Evolutionary conservation across 2,329 filamentous ascomycete species (phyloP).

Genomic region (Teratosphaeria zuluensis): DNA sequence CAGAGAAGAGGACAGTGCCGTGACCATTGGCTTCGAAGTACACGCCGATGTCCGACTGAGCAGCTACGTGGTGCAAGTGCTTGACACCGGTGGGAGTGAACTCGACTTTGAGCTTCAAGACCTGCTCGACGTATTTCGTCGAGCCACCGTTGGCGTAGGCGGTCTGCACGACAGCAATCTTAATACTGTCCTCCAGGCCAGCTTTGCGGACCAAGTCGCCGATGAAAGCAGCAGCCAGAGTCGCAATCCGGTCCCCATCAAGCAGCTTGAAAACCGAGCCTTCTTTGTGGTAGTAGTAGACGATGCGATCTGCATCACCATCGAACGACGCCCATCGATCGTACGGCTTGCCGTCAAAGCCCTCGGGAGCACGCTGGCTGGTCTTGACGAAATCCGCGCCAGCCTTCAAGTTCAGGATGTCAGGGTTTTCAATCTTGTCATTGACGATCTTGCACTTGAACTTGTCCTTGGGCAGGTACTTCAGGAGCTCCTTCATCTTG

Average conservation of each 20-base stretch:
- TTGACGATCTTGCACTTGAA: slow-evolving; percentile 83
- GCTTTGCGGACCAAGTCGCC: slow-evolving; percentile 75
- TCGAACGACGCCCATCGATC: slow-evolving; percentile 85
- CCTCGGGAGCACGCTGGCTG: slow-evolving; percentile 79
- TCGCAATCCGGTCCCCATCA: slow-evolving; percentile 93
- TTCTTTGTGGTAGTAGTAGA: slow-evolving; percentile 86
- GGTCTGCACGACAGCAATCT: slow-evolving; percentile 91
- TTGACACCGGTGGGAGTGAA: slow-evolving; percentile 96
- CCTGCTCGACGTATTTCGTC: slow-evolving; percentile 83
- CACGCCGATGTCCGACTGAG: slow-evolving; percentile 87
- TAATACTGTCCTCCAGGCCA: slow-evolving; percentile 68
- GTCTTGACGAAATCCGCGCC: slow-evolving; percentile 98
- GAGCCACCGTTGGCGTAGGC: slow-evolving; percentile 95
- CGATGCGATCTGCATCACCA: slow-evolving; percentile 87
- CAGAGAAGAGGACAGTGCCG: slow-evolving; percentile 89
- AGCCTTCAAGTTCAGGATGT: slow-evolving; percentile 79
- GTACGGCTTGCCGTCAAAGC: slow-evolving; percentile 63
- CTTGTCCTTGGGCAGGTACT: slow-evolving; percentile 61
- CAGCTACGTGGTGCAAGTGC: slow-evolving; percentile 92
- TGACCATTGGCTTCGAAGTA: slow-evolving; percentile 99
- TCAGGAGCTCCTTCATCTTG: slow-evolving; percentile 77
- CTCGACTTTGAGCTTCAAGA: slow-evolving; percentile 77
- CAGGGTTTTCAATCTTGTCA: slow-evolving; percentile 83
- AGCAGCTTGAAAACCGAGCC: slow-evolving; percentile 81
- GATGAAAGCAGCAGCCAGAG: slow-evolving; percentile 86